Evolutionary conservation across 1,284 basidiomycete species (phyloP).

Genomic region (Naganishia cerealis): DNA sequence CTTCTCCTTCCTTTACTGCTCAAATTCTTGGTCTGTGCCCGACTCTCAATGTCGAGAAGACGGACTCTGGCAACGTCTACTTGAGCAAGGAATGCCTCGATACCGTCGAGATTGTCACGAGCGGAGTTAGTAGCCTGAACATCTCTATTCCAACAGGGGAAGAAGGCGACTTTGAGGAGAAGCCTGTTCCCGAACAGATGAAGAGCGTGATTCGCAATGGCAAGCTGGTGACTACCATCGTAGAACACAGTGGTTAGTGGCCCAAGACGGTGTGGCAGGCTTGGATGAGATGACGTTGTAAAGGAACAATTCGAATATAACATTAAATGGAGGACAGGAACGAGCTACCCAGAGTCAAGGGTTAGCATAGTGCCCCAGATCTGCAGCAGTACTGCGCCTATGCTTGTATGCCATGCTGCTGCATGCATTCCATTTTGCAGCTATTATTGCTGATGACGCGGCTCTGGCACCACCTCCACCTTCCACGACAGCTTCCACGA

Average conservation of each 20-base stretch:
- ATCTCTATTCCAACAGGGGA: slow-evolving; percentile 80
- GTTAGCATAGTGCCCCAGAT: too few species aligned
- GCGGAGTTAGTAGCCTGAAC: slow-evolving; percentile 94
- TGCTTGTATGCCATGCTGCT: background rate
- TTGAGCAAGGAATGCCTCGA: slow-evolving; percentile 77
- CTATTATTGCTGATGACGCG: slow-evolving; percentile 1
- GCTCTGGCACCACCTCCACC: slow-evolving; percentile 12
- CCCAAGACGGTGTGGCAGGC: background rate
- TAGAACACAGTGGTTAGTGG: slow-evolving; percentile 77
- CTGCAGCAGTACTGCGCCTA: too few species aligned
- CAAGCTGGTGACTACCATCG: slow-evolving; percentile 80
- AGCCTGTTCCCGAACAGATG: slow-evolving; percentile 93
- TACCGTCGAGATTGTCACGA: slow-evolving; percentile 80
- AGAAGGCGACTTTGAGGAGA: slow-evolving; percentile 88
- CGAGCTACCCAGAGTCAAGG: background rate
- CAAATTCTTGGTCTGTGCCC: slow-evolving; percentile 88
- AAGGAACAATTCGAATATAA: background rate
- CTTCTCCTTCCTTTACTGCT: slow-evolving; percentile 86
- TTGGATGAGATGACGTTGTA: slow-evolving; percentile 13
- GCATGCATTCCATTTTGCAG: too few species aligned
- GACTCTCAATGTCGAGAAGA: slow-evolving; percentile 89
- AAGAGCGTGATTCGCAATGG: slow-evolving; percentile 77
- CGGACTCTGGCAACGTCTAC: slow-evolving; percentile 93
- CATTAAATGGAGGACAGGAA: background rate
- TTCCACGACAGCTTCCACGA: slow-evolving; percentile 9